phyloP scores from a whole-genome alignment of 371 early-diverging fungal genomes.

The Mucor mucedo region DNA sequence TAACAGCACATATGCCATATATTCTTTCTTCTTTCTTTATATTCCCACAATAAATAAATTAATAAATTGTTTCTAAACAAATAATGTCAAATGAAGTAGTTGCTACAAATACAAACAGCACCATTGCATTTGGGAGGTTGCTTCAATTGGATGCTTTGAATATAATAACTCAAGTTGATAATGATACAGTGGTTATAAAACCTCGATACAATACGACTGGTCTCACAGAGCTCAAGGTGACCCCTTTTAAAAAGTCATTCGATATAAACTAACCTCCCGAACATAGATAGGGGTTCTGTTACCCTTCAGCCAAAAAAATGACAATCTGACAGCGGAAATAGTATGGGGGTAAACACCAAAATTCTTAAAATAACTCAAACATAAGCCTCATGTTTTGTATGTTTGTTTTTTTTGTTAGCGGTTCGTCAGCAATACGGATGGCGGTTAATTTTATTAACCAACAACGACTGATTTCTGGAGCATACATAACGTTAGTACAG shows the following conservation, averaged over 20 bases:
- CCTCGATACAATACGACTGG: slow-evolving; percentile 36
- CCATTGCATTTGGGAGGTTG: slow-evolving; percentile 30
- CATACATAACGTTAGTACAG: slow-evolving; percentile 55
- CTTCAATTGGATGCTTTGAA: slow-evolving; percentile 30
- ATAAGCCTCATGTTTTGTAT: not conserved
- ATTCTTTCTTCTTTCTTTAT: slow-evolving; percentile 1
- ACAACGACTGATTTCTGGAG: slow-evolving; percentile 51
- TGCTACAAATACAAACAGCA: slow-evolving; percentile 5
- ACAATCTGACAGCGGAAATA: slow-evolving; percentile 44
- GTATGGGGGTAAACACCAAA: slow-evolving; percentile 45
- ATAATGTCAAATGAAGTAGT: slow-evolving; percentile 17
- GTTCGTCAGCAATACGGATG: slow-evolving; percentile 60
- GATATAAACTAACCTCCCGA: not conserved
- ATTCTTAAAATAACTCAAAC: not conserved
- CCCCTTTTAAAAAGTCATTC: not conserved
- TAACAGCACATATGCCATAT: not conserved
- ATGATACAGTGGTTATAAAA: slow-evolving; percentile 36
- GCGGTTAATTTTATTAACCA: slow-evolving; percentile 58
- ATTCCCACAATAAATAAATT: not conserved
- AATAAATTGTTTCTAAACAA: not conserved
- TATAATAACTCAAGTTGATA: slow-evolving; percentile 34
- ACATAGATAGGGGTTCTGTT: slow-evolving; percentile 42
- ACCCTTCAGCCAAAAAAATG: slow-evolving; percentile 44
- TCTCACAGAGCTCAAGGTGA: slow-evolving; percentile 39
- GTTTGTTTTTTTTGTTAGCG: slow-evolving; percentile 31